phyloP scores from a whole-genome alignment of 805 yeast species.

The Maudiozyma barnettii region DNA sequence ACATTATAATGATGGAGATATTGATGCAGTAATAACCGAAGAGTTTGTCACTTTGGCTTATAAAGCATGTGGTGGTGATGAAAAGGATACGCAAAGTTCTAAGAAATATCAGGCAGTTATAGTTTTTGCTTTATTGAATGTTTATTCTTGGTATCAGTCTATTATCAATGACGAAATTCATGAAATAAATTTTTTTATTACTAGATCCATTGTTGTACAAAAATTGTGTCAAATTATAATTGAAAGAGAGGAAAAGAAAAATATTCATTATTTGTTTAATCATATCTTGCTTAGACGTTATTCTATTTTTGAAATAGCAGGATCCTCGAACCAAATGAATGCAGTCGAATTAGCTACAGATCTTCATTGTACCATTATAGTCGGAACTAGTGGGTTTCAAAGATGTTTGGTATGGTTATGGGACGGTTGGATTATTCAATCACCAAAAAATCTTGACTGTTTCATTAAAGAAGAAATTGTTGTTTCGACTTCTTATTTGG shows the following conservation, averaged over 20 bases:
- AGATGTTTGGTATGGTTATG: conserved; percentile 83
- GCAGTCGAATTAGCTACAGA: conserved; percentile 83
- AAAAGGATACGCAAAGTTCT: conserved; percentile 43
- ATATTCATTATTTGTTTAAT: conserved; percentile 42
- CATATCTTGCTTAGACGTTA: conserved; percentile 72
- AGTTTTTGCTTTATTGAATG: conserved; percentile 62
- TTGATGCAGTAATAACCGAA: conserved; percentile 52
- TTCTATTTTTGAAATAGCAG: conserved; percentile 51
- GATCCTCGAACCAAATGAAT: conserved; percentile 54
- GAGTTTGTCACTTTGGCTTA: conserved; percentile 51
- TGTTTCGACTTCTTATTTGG: conserved; percentile 40
- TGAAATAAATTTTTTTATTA: conserved; percentile 52
- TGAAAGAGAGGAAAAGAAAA: conserved; percentile 47
- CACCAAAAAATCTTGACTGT: conserved; percentile 55
- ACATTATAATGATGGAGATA: conserved; percentile 40
- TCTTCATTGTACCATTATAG: conserved; percentile 66
- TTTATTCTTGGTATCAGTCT: conserved; percentile 68
- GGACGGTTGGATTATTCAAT: conserved; percentile 88
- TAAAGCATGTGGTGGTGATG: conserved; percentile 74
- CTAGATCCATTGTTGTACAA: conserved; percentile 65
- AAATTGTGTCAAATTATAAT: conserved; percentile 60
- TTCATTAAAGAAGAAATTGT: conserved; percentile 58
- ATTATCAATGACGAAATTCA: conserved; percentile 51
- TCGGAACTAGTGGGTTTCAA: conserved; percentile 75
- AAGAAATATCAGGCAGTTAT: conserved; percentile 58